Conservation (phyloP, 305 asterid species). For the Fraxinus velutina region DNA sequence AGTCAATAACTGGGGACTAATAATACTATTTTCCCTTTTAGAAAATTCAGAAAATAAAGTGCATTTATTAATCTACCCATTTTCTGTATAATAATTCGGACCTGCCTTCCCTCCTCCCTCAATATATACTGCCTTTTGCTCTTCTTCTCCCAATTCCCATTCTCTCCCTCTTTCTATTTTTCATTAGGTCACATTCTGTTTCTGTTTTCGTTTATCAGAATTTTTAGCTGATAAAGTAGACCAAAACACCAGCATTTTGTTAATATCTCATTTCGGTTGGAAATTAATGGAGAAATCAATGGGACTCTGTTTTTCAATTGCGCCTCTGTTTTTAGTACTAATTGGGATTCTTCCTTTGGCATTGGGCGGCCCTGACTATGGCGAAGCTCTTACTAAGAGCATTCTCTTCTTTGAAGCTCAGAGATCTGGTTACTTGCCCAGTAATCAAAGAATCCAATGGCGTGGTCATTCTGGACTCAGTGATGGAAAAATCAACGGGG, state of each 20-base stretch:
- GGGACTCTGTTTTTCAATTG: conserved; percentile 43
- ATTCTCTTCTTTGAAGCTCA: conserved; percentile 92
- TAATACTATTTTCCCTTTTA: not conserved
- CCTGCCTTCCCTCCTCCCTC: conserved; percentile 42
- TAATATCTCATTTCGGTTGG: conserved; percentile 6
- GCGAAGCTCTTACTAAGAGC: conserved; percentile 76
- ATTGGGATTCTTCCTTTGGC: conserved; percentile 45
- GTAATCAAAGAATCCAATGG: conserved; percentile 76
- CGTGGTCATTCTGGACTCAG: conserved; percentile 86
- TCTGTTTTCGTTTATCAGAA: conserved; percentile 33
- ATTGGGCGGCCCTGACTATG: conserved; percentile 74
- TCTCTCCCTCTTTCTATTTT: conserved; percentile 2
- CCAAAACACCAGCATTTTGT: conserved; percentile 29
- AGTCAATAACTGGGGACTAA: not conserved
- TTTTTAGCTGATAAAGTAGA: conserved; percentile 35
- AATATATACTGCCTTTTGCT: conserved; percentile 50
- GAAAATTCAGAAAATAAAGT: not conserved
- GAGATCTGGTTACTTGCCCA: conserved; percentile 90
- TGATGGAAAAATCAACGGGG: conserved; percentile 87
- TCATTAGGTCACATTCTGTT: conserved; percentile 14
- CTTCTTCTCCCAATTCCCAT: conserved; percentile 37
- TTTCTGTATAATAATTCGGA: not conserved
- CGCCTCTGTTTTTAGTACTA: conserved; percentile 53
- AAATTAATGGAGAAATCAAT: conserved; percentile 46
- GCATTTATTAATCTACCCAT: conserved; percentile 26